Conservation (phyloP, 345 rosid species). For the Erodium maritimum region DNA sequence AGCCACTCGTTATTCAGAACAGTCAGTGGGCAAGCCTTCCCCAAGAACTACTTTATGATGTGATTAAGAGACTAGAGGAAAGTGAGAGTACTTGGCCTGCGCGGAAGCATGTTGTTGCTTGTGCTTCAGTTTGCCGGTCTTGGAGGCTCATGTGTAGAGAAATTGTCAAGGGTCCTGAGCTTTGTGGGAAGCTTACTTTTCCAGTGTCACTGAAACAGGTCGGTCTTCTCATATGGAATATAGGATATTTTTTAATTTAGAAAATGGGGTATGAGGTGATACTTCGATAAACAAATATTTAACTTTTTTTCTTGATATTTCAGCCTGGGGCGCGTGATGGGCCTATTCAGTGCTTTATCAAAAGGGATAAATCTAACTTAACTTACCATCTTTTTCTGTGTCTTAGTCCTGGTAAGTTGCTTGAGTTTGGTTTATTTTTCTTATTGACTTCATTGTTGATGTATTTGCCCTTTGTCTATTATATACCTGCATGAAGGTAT, state of each 20-base stretch:
- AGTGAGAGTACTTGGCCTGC: slow-evolving; percentile 89
- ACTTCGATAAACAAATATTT: too few species aligned
- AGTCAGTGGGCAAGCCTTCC: slow-evolving; percentile 90
- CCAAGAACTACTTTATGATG: slow-evolving; percentile 79
- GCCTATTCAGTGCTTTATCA: slow-evolving; percentile 83
- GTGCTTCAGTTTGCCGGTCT: slow-evolving; percentile 89
- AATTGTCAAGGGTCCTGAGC: slow-evolving; percentile 71
- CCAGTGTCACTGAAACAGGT: slow-evolving; percentile 96
- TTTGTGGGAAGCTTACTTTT: slow-evolving; percentile 82
- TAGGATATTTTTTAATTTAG: too few species aligned
- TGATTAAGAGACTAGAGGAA: slow-evolving; percentile 83
- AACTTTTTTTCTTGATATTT: slow-evolving; percentile 11
- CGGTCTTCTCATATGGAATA: slow-evolving; percentile 4
- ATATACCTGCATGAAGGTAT: too few species aligned
- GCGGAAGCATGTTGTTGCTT: slow-evolving; percentile 81
- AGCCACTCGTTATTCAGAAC: slow-evolving; percentile 41
- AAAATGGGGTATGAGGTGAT: too few species aligned
- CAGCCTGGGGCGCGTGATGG: slow-evolving; percentile 94
- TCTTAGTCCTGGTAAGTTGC: slow-evolving; percentile 86
- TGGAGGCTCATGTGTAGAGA: slow-evolving; percentile 98
- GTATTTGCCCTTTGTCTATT: too few species aligned
- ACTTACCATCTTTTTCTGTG: slow-evolving; percentile 91
- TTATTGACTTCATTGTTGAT: too few species aligned
- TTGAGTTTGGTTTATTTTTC: background rate
- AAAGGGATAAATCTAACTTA: slow-evolving; percentile 80